Conservation (phyloP, 2,329 filamentous ascomycete species). For the Aspergillus pseudoterreus region DNA sequence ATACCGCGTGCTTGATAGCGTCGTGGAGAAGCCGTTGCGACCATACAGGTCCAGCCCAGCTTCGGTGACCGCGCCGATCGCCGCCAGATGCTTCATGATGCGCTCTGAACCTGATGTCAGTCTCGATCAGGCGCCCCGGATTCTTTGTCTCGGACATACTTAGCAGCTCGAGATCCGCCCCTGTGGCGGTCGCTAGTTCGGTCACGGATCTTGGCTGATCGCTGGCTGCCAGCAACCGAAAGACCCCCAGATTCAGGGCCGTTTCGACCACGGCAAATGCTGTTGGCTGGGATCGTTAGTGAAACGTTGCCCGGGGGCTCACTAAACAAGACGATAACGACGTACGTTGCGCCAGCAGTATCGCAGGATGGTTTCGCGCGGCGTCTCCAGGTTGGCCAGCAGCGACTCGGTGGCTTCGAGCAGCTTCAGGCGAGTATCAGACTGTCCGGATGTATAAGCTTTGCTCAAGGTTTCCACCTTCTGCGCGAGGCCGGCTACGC, state of each 20-base stretch:
- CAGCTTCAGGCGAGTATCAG: slow-evolving; percentile 17
- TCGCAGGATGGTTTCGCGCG: slow-evolving; percentile 25
- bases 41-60: slow-evolving; percentile 9
- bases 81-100: slow-evolving; percentile 13
- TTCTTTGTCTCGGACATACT: neutral
- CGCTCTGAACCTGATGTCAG: slow-evolving; percentile 5
- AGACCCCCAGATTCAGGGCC: slow-evolving; percentile 12
- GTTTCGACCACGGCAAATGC: slow-evolving; percentile 13
- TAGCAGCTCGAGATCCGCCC: slow-evolving; percentile 9
- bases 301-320: neutral
- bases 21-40: slow-evolving; percentile 10
- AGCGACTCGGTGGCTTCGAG: slow-evolving; percentile 25
- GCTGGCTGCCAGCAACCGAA: slow-evolving; percentile 4
- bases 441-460: slow-evolving; percentile 9
- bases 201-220: slow-evolving; percentile 10
- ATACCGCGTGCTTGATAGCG: slow-evolving; percentile 8
- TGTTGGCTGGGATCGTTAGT: slow-evolving; percentile 3
- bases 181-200: slow-evolving; percentile 9
- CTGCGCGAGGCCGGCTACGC: slow-evolving; percentile 16
- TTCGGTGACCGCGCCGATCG: slow-evolving; percentile 12
- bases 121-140: neutral
- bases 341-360: slow-evolving; percentile 24
- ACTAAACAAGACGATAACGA: neutral
- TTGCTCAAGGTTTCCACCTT: slow-evolving; percentile 14
- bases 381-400: slow-evolving; percentile 25